These are phyloP conservation scores for Aspergillus sparsus DNA, from an alignment of 495 filamentous ascomycete species.

Conservation along the genomic window DNA sequence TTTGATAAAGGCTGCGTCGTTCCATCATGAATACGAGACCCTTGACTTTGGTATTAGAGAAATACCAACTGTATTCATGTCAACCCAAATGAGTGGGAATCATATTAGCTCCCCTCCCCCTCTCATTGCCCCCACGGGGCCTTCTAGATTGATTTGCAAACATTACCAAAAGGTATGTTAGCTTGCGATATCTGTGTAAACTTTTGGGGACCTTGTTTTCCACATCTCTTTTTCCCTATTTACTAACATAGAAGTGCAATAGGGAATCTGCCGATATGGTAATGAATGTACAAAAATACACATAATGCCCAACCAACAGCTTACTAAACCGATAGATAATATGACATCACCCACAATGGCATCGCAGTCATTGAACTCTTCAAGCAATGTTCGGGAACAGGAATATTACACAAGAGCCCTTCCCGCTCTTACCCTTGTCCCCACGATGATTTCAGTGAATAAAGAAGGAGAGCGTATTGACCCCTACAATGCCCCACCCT, in stretches of 20 bases:
- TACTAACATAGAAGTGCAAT: conserved; percentile 1
- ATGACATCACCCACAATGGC: conserved; percentile 1
- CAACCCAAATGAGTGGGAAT: conserved; percentile 30
- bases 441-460: conserved; percentile 43
- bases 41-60: conserved; percentile 46
- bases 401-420: conserved; percentile 31
- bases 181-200: not conserved
- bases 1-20: conserved; percentile 48
- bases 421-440: conserved; percentile 28
- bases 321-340: conserved; percentile 26
- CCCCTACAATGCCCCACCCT: conserved; percentile 30
- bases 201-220: not conserved
- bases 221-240: not conserved
- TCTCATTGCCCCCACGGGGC: conserved; percentile 9
- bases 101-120: conserved; percentile 14
- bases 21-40: conserved; percentile 38
- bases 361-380: conserved; percentile 5
- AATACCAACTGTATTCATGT: conserved; percentile 47
- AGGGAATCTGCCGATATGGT: conserved; percentile 47
- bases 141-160: conserved; percentile 37
- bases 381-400: conserved; percentile 27
- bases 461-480: conserved; percentile 48
- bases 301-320: conserved; percentile 34
- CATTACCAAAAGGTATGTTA: conserved; percentile 41
- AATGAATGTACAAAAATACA: conserved; percentile 41